These are phyloP conservation scores for Zygoascus hellenicus DNA, from an alignment of 1,139 yeast genomes.

Conservation along the genomic window DNA sequence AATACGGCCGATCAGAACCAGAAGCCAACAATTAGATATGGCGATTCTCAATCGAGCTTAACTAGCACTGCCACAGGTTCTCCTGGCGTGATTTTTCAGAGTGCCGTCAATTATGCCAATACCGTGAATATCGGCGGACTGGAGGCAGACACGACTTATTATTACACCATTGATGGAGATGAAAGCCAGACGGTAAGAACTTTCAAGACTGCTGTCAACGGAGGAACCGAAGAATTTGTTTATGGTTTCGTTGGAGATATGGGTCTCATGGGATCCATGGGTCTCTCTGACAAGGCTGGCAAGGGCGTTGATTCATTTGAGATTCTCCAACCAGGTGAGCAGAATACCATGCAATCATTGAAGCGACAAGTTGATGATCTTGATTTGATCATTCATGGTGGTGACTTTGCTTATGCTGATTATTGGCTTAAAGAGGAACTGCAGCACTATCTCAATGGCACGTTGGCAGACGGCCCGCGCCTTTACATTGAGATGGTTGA, in stretches of 20 bases:
- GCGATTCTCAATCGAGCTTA: slow-evolving; percentile 8
- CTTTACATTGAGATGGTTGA: slow-evolving; percentile 19
- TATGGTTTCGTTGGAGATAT: slow-evolving; percentile 20
- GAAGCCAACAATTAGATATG: slow-evolving; percentile 14
- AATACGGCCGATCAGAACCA: slow-evolving; percentile 9
- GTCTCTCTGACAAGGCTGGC: slow-evolving; percentile 15
- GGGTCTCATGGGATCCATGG: slow-evolving; percentile 19
- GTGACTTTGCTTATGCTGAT: slow-evolving; percentile 30
- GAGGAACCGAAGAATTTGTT: slow-evolving; percentile 13
- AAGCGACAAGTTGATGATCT: slow-evolving; percentile 17
- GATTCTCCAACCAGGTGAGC: slow-evolving; percentile 16
- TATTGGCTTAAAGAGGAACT: slow-evolving; percentile 26
- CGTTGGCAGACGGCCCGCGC: slow-evolving; percentile 9
- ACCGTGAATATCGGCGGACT: slow-evolving; percentile 28
- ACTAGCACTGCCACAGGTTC: slow-evolving; percentile 10
- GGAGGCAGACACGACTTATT: slow-evolving; percentile 28
- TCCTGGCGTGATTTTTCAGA: slow-evolving; percentile 9
- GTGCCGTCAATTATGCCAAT: slow-evolving; percentile 28
- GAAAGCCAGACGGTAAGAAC: slow-evolving; percentile 9
- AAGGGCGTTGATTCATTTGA: slow-evolving; percentile 3
- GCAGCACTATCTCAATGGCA: slow-evolving; percentile 7
- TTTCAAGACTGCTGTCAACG: slow-evolving; percentile 20
- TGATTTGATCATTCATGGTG: slow-evolving; percentile 26
- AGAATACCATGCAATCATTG: slow-evolving; percentile 23
- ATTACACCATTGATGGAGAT: slow-evolving; percentile 24